These are phyloP conservation scores for Neurospora sp. DNA, from an alignment of 495 filamentous ascomycete genomes.

Conservation along the genomic window DNA sequence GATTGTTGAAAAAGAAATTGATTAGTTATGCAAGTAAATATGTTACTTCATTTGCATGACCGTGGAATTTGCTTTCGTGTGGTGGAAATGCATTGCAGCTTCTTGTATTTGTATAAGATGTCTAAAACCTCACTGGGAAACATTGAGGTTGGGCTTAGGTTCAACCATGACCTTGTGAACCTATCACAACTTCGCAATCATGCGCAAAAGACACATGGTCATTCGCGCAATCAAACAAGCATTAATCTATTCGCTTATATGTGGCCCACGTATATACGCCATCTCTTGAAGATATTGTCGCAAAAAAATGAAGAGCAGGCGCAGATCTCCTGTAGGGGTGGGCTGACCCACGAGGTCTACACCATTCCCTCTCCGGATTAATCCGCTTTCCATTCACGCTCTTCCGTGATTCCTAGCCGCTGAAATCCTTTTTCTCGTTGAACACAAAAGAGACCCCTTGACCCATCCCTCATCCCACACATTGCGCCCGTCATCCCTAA, in stretches of 20 bases:
- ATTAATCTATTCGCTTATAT: background rate
- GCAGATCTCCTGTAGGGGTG: background rate
- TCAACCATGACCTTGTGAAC: too few species aligned
- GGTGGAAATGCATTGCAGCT: background rate
- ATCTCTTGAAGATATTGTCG: background rate
- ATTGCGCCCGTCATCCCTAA: background rate
- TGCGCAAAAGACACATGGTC: background rate
- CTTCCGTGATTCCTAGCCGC: background rate
- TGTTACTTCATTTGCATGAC: background rate
- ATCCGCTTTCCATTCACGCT: background rate
- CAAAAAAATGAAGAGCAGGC: background rate
- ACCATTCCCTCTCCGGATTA: background rate
- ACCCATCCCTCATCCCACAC: background rate
- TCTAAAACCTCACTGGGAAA: background rate
- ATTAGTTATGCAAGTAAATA: background rate
- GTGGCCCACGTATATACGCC: background rate
- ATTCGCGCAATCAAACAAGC: background rate
- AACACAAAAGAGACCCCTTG: background rate
- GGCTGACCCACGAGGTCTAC: background rate
- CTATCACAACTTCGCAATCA: background rate
- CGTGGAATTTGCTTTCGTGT: background rate
- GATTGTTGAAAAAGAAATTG: background rate
- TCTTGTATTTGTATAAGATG: background rate
- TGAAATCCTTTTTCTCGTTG: background rate
- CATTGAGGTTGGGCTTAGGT: background rate